Evolutionary conservation across 1,284 basidiomycete species (phyloP), one percentile per base, ranked within the genome.

Genomic region (Neotropicomus parvogracilis): DNA sequence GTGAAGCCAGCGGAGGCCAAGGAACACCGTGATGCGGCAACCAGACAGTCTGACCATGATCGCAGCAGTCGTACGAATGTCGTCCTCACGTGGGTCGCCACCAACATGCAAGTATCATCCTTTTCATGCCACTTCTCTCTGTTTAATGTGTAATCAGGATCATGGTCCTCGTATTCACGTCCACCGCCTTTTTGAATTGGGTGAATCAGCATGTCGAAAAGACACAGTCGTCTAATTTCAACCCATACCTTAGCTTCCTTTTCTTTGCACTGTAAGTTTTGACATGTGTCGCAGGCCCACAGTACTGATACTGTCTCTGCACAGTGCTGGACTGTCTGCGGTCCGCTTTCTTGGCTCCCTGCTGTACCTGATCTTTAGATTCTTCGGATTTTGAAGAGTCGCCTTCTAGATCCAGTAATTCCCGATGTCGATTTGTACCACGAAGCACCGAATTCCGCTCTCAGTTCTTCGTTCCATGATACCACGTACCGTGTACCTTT

Each of bases 31-130:
- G 85, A 87, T 60, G 82, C 90, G n/a, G 85, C 85, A 39, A 91
- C 90, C 27, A 95, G 94, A 71, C 86, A 92, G 58, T 78, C 81
- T n/a, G 92, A 95, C 69, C 83, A 83, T 59, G 87, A 88, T 67
- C 79, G 85, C 56, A 91, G 85, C 70, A 88, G 83, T 60, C 73
- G 86, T 47, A 91, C 91, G 17, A 88, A 93, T 64, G 85, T 91
- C 41, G 88, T 94, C 17, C 77, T 94, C 11, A 75, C 85, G 4
- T 94, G 90, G 87, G 77, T 93, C 41, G 89, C 86, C 31, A 83
- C 83, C 4, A 95, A 94, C 70, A 86, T 93, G 85, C 78, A 64
- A 49, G 78, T 70, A 38, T 29, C 17, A 44, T 39, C 46, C 44
- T 56, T 47, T 39, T 58, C 42, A 40, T 19, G 44, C 29, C 48